Evolutionary conservation across 139 green algal species (phyloP), one percentile per base, ranked within the genome.

Genomic region (Raphidocelis subcapitata): DNA sequence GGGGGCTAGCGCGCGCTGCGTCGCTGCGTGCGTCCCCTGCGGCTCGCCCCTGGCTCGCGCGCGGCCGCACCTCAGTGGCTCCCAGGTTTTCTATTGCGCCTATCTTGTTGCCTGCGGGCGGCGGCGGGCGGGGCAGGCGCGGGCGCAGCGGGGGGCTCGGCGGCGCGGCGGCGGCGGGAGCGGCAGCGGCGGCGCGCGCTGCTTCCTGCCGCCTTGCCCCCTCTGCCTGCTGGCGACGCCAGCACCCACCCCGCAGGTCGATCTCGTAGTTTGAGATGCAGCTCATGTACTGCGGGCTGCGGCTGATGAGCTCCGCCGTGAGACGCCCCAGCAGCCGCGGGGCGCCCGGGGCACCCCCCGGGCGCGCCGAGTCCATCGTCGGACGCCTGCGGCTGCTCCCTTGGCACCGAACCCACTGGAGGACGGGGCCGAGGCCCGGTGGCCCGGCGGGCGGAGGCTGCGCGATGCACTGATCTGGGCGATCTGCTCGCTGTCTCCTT

Each of bases 81-180:
- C 93, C 93, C 33, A 98, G 69, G 77, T 98, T 98, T 70, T 98
- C 94, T 59, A 98, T 97, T 1, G 82, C 85, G 8, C 73, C 71
- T 28, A 98, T 90, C 62, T 95, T 94, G 81, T 94, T 94, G 8
- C 82, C 92, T 93, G 77, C 46, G 32, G 5, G 35, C 24, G 36
- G 18, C 18, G 18, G 23, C 29, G 4, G 23, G n/a, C 36, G 21
- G 73, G 52, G 29, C 33, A 47, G 37, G 18, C n/a, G 41, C 29
- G 37, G 47, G 10, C 15, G 28, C 16, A 16, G 5, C n/a, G 1
- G 8, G 35, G 46, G 26, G 18, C 56, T 21, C 41, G n/a, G 31
- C 44, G 52, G 26, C 16, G 10, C 35, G 3, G 14, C 36, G 32
- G 1, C 28, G 20, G 63, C 29, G 20, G 29, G 12, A 21, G 20